Conservation (phyloP, 2,329 filamentous ascomycete genomes). For the Diaporthe ampelina region DNA sequence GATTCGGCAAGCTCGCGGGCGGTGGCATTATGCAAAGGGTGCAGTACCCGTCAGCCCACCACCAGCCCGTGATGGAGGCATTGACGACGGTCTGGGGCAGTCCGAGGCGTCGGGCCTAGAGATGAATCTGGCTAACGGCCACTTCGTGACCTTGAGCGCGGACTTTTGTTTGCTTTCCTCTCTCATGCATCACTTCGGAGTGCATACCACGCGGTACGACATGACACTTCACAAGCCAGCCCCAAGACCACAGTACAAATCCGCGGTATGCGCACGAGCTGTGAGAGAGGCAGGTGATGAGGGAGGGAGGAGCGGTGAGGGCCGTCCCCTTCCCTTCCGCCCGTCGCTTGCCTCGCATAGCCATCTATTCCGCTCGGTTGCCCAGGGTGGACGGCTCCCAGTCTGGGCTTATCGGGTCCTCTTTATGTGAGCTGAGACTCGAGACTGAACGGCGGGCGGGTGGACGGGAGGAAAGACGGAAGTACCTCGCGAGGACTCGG, state of each 20-base stretch:
- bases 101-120: constrained; percentile 1
- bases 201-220: constrained; percentile 34
- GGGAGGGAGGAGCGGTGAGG: constrained; percentile 37
- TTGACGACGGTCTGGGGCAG: constrained; percentile 10
- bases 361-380: neutral
- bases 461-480: constrained; percentile 6
- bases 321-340: constrained; percentile 35
- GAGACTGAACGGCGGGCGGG: neutral
- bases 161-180: constrained; percentile 30
- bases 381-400: neutral
- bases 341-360: neutral
- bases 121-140: neutral
- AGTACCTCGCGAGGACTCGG: constrained; percentile 27
- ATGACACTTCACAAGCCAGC: constrained; percentile 37
- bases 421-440: constrained; percentile 19
- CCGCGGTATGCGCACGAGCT: constrained; percentile 31
- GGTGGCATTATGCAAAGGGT: neutral
- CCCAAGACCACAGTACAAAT: neutral
- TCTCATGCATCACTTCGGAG: constrained; percentile 22
- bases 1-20: constrained; percentile 36
- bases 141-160: neutral
- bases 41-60: neutral
- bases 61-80: neutral
- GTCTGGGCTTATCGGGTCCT: neutral
- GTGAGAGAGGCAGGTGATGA: constrained; percentile 1